These are phyloP conservation scores for Diaporthe ilicicola DNA, from an alignment of 2,329 filamentous ascomycete genomes.

Conservation along the genomic window DNA sequence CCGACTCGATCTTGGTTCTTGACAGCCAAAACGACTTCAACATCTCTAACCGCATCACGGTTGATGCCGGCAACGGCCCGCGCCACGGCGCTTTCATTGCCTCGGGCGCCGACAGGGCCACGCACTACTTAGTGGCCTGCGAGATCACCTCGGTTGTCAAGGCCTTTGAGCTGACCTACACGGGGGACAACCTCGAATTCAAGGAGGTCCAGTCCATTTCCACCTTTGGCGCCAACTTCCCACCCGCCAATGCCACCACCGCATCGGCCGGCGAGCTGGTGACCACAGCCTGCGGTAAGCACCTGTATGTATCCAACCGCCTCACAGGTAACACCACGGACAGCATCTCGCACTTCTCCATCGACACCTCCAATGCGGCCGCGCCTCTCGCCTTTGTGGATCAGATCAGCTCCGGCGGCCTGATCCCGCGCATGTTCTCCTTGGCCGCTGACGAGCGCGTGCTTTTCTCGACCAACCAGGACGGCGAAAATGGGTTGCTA, in stretches of 20 bases:
- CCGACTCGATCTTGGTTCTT: slow-evolving; percentile 56
- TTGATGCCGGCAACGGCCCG: slow-evolving; percentile 54
- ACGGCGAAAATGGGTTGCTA: slow-evolving; percentile 49
- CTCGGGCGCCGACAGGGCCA: slow-evolving; percentile 42
- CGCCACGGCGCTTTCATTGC: slow-evolving; percentile 60
- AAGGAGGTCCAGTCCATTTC: slow-evolving; percentile 47
- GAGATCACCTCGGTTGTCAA: slow-evolving; percentile 56
- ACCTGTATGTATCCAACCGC: slow-evolving; percentile 63
- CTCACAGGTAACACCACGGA: slow-evolving; percentile 55
- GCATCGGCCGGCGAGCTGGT: slow-evolving; percentile 57
- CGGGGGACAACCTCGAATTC: slow-evolving; percentile 46
- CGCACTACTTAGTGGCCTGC: slow-evolving; percentile 57
- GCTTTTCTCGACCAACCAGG: slow-evolving; percentile 58
- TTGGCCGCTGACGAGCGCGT: slow-evolving; percentile 44
- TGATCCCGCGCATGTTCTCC: slow-evolving; percentile 57
- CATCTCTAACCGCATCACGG: slow-evolving; percentile 45
- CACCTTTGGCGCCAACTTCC: slow-evolving; percentile 48
- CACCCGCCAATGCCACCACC: slow-evolving; percentile 45
- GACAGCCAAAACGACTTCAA: slow-evolving; percentile 53
- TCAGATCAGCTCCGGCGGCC: slow-evolving; percentile 46
- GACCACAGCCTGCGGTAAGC: slow-evolving; percentile 49
- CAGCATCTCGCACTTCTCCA: slow-evolving; percentile 56
- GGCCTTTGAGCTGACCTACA: slow-evolving; percentile 53
- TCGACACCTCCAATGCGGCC: slow-evolving; percentile 38
- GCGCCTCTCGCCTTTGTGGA: slow-evolving; percentile 46